Base-by-base conservation (phyloP, 176 grass and related monocot species). In the Aegilops bicornis region DNA sequence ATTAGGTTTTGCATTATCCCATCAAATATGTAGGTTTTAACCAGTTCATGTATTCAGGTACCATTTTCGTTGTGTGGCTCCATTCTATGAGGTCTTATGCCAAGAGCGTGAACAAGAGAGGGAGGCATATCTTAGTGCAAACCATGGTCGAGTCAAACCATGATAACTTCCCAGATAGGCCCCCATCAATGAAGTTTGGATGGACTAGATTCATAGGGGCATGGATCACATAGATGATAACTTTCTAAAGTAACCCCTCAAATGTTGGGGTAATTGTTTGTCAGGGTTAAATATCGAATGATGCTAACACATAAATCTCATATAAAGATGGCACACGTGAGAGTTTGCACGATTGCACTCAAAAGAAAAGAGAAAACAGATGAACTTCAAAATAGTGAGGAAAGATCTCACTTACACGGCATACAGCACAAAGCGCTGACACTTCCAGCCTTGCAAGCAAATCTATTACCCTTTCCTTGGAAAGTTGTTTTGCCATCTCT, bases 401-500 rank as follows among this genome's bases (percentile, higher is more conserved):
- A 74, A 50, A 86, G 40, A 87, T 59, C 76, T 82, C 56, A 61
- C 94, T 93, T 96, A 99, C 97, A 81, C 37, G 88, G 87, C 97
- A 99, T 43, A 97, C 48, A 22, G 79, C 70, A 94, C 97, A 99
- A 85, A 96, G 80, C 6, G 89, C 85, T 79, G 86, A 89, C 48
- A 91, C 85, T 90, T 99, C 92, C 22, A 99, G 87, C 59, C 87
- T 88, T 72, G 88, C 84, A 81, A 93, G 89, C 82, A 99, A 93
- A 90, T 94, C 89, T 79, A 96, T 85, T 72, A 93, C 74, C 64
- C 81, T 90, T 61, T 96, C 88, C 79, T 90, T 87, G 32, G 97
- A 88, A 86, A 96, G 97, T 78, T 96, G 67, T 83, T 85, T 96
- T 58, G 97, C 97, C 86, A 76, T 90, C 81, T 96, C 97, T 43